Percentiles rank a stretch among this genome's conserved stretches.
Conservation (phyloP, 2,329 filamentous ascomycete species). For the Paracamarosporium sp. region DNA sequence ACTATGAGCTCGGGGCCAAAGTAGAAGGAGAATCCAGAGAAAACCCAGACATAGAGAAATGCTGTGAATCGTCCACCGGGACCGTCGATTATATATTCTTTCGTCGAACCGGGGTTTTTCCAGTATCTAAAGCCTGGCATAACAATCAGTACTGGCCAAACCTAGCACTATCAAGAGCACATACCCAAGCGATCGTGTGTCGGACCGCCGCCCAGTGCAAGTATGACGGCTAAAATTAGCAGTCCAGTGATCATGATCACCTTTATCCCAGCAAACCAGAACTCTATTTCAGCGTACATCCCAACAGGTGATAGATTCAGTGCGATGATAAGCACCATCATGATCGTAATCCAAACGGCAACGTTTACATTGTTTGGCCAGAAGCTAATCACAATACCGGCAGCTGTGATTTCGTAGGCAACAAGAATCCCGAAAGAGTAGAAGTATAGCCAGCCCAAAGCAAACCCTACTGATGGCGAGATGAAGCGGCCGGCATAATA, state of each 20-base stretch:
- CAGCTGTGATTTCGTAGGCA: constrained; percentile 43
- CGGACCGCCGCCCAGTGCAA: constrained; percentile 64
- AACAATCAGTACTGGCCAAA: neutral
- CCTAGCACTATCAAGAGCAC: neutral
- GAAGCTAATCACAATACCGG: constrained; percentile 43
- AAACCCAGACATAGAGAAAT: constrained; percentile 58
- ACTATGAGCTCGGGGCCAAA: constrained; percentile 58
- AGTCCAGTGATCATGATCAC: constrained; percentile 51
- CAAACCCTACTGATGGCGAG: constrained; percentile 66
- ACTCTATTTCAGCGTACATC: constrained; percentile 46
- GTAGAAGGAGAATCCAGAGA: constrained; percentile 61
- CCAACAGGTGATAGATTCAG: constrained; percentile 44
- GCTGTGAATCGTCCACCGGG: constrained; percentile 59
- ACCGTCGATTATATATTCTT: constrained; percentile 55
- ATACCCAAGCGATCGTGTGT: constrained; percentile 51
- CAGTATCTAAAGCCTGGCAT: constrained; percentile 63
- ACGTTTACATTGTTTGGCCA: constrained; percentile 41
- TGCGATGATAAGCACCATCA: constrained; percentile 40
- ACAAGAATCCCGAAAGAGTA: constrained; percentile 36
- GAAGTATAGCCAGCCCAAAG: constrained; percentile 35
- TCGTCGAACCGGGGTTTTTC: constrained; percentile 59
- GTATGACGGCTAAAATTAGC: constrained; percentile 59
- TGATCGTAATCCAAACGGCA: constrained; percentile 45
- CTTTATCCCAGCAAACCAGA: constrained; percentile 40
- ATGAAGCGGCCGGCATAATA: constrained; percentile 55